phyloP scores from a whole-genome alignment of 306 rosid genomes.

The Trifolium fragiferum region DNA sequence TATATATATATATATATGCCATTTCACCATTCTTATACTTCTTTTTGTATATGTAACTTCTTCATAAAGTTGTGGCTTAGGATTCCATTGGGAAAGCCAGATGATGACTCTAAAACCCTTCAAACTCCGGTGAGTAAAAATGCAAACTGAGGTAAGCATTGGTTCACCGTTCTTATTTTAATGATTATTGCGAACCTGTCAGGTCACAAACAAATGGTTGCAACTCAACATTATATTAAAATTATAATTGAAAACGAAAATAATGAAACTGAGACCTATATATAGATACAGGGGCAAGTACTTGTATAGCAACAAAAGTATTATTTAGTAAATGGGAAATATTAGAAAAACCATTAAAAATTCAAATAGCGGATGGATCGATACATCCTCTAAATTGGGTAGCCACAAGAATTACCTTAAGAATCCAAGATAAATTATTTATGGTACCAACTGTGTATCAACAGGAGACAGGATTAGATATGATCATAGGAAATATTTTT shows the following conservation, averaged over 20 bases:
- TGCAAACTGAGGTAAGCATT: background rate
- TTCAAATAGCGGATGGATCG: background rate
- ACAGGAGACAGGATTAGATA: background rate
- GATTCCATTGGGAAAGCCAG: constrained; percentile 66
- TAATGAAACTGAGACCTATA: background rate
- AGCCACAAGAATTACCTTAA: background rate
- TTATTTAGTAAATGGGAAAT: background rate
- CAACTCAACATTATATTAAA: background rate
- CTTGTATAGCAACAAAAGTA: background rate
- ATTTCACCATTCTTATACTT: constrained; percentile 23
- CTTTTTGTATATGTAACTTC: constrained; percentile 34
- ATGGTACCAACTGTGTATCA: background rate
- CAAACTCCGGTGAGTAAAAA: constrained; percentile 56
- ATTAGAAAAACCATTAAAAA: background rate
- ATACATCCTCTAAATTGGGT: background rate
- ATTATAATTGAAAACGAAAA: background rate
- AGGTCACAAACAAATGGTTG: background rate
- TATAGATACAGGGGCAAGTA: background rate
- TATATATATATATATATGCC: background rate
- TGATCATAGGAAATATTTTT: background rate
- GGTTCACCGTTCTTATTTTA: background rate
- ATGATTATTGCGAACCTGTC: background rate
- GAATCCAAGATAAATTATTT: background rate
- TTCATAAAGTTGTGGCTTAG: constrained; percentile 71
- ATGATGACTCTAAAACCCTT: constrained; percentile 51